A percentile compares a stretch with the other conserved stretches of the same genome.
These are phyloP conservation scores for Entoloma clypeatum DNA, from an alignment of 1,284 basidiomycete species.

Conservation along the genomic window DNA sequence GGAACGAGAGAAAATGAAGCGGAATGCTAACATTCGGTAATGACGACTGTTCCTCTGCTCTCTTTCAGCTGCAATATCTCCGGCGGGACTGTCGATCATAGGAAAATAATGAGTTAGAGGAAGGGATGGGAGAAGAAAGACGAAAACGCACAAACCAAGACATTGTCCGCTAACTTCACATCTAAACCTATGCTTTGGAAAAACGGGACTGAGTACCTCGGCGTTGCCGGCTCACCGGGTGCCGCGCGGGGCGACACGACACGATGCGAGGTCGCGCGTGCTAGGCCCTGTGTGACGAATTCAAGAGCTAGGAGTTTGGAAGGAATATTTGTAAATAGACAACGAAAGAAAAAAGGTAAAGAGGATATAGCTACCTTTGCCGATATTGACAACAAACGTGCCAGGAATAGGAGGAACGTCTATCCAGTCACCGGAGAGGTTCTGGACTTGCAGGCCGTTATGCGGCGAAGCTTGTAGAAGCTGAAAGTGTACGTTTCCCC, in stretches of 20 bases:
- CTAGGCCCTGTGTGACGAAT: conserved; percentile 59
- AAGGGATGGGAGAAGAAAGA: conserved; percentile 5
- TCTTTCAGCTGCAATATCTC: conserved; percentile 57
- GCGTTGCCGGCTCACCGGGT: conserved; percentile 30
- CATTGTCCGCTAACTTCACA: conserved; percentile 44
- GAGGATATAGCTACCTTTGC: conserved; percentile 50
- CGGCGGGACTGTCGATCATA: conserved; percentile 55
- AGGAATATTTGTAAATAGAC: background rate
- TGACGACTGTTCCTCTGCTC: conserved; percentile 45
- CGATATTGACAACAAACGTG: conserved; percentile 71
- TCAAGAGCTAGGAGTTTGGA: conserved; percentile 49
- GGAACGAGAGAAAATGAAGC: background rate
- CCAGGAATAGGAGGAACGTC: conserved; percentile 68
- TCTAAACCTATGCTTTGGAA: conserved; percentile 66
- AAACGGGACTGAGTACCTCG: conserved; percentile 71
- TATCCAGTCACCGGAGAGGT: conserved; percentile 68
- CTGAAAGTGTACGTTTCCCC: no score
- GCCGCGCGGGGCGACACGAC: conserved; percentile 55
- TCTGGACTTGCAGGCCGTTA: conserved; percentile 65
- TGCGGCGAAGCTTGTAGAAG: conserved; percentile 65
- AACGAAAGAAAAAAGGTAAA: background rate
- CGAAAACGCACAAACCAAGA: conserved; percentile 44
- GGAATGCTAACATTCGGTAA: conserved; percentile 60
- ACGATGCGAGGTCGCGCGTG: conserved; percentile 66
- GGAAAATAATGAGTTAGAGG: background rate